Base-by-base conservation (phyloP, 345 rosid genomes). In the Hypericum androsaemum region DNA sequence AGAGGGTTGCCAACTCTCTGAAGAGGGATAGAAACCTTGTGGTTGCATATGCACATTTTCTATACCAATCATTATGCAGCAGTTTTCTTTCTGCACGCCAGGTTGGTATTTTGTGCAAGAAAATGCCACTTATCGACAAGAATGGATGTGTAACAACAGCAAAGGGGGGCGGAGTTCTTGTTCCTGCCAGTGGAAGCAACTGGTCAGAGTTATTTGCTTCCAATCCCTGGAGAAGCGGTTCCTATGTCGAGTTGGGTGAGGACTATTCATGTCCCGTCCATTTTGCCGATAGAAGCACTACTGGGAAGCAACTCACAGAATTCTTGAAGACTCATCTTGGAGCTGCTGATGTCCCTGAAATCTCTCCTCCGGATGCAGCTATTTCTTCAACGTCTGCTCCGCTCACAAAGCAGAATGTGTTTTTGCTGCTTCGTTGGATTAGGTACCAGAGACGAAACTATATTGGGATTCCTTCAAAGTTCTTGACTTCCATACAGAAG, bases 361-460 rank as follows among this genome's bases (percentile, higher is more conserved):
- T 83, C 3, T 9, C 47, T 64, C 89, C 96, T 16, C 89, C 92
- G 1, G 52, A 77, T 73, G 68, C 71, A 39, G 72, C 53, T 28
- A 62, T 83, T 53, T 76, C 85, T 16, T 63, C 83, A 10, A 73
- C 73, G 7, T 71, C 76, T 1, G 69, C 73, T 0, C 75, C 74
- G 41, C 94, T 87, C 40, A 71, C 65, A 10, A 71, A 70, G 61
- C 22, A 66, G 43, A 83, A 81, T 45, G 78, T 72, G 28, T 59
- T 81, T 62, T 52, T 81, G 59, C 60, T 87, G 12, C 57, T 86
- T 73, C 66, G 71, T 37, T 86, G 95, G 95, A 66, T 81, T 6
- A 64, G 10, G 2, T 0, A 45, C 5, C 37, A 75, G 42, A 67
- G 22, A 8, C 5, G 5, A 7, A 32, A 2, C 5, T 16, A 70